Percentiles rank a stretch among this genome's conserved stretches.
phyloP scores from a whole-genome alignment of 768 basidiomycete species.

The Termitomyces sp. region DNA sequence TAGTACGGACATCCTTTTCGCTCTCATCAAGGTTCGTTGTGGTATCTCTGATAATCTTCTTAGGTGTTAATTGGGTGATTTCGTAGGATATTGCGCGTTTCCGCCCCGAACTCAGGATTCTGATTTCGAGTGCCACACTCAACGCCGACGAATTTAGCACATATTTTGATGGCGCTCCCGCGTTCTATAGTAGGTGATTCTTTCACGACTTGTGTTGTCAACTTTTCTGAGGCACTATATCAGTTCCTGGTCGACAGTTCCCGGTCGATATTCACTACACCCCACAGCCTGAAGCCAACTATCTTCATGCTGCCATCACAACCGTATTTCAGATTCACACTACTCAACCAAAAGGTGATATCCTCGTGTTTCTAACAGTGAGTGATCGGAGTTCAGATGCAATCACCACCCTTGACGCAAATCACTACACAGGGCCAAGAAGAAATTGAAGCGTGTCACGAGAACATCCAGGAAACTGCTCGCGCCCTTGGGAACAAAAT shows the following conservation, averaged over 20 bases:
- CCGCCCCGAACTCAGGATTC: conserved; percentile 84
- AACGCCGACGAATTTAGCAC: conserved; percentile 98
- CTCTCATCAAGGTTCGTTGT: conserved; percentile 88
- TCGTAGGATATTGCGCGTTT: conserved; percentile 93
- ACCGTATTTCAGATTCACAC: conserved; percentile 99
- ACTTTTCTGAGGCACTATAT: conserved; percentile 8
- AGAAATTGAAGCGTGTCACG: conserved; percentile 96
- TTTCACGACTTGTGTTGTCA: background rate
- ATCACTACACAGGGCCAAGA: conserved; percentile 75
- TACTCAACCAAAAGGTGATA: conserved; percentile 96
- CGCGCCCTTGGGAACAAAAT: conserved; percentile 95
- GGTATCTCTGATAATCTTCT: conserved; percentile 14
- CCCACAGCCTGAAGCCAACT: conserved; percentile 98
- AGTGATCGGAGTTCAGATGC: conserved; percentile 14
- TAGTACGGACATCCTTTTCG: conserved; percentile 98
- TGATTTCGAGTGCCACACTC: conserved; percentile 96
- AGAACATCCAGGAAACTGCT: conserved; percentile 93
- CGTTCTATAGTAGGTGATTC: conserved; percentile 72
- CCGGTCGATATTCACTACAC: conserved; percentile 99
- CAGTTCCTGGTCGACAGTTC: conserved; percentile 94
- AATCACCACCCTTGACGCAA: background rate
- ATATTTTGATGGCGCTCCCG: conserved; percentile 95
- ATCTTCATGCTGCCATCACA: conserved; percentile 96
- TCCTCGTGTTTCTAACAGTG: conserved; percentile 94
- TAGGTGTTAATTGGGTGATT: conserved; percentile 20